phyloP scores from a whole-genome alignment of 352 stramenopile genomes.

The Globisporangium alternatum region DNA sequence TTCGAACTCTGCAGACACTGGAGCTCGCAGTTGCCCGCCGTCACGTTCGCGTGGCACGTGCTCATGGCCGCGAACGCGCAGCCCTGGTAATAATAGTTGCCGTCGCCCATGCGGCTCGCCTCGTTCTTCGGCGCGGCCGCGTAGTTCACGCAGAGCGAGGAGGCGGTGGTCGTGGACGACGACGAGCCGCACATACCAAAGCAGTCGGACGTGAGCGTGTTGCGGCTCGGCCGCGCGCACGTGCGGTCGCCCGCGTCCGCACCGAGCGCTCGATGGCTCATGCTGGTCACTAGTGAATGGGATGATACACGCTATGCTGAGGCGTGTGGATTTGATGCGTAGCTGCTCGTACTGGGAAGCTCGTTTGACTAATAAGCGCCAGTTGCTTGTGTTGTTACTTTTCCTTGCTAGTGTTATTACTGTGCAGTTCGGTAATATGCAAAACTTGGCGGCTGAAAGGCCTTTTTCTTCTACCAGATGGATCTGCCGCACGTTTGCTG shows the following conservation, averaged over 20 bases:
- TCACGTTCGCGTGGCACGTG: conserved; percentile 49
- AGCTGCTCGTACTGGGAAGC: background rate
- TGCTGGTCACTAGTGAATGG: background rate
- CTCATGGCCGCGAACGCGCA: conserved; percentile 46
- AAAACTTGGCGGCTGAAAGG: too few relatives aligned
- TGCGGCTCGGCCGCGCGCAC: conserved; percentile 40
- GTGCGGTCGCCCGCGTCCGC: background rate
- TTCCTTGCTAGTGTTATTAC: background rate
- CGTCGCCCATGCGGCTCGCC: conserved; percentile 33
- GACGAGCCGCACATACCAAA: conserved; percentile 35
- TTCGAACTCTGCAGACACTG: conserved; percentile 59
- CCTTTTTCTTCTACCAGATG: too few relatives aligned
- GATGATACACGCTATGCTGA: background rate
- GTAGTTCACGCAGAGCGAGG: conserved; percentile 65
- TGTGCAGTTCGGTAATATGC: too few relatives aligned
- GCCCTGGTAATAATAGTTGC: conserved; percentile 62
- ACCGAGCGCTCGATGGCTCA: background rate
- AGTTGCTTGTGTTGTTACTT: background rate
- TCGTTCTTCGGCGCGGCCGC: conserved; percentile 28
- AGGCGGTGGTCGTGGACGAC: background rate
- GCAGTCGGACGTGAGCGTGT: conserved; percentile 62
- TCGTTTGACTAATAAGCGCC: background rate
- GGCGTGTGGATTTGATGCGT: background rate
- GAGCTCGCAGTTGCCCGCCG: conserved; percentile 44
- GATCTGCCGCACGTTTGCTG: too few relatives aligned